These are phyloP conservation scores for Trichophyton schoenleinii DNA, from an alignment of 2,329 filamentous ascomycete genomes.

Conservation along the genomic window DNA sequence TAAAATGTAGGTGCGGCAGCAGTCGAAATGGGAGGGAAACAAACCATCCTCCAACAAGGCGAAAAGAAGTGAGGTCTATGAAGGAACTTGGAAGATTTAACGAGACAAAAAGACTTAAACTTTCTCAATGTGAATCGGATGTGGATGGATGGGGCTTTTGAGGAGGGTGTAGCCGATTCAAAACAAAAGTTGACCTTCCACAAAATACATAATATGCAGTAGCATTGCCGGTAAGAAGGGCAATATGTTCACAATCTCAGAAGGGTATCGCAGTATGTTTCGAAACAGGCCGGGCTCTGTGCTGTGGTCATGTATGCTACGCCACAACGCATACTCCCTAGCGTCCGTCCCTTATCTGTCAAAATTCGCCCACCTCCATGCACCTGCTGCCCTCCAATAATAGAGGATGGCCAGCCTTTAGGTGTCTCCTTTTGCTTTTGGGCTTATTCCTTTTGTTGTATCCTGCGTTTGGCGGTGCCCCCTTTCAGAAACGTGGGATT, in stretches of 20 bases:
- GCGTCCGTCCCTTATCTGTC: not conserved
- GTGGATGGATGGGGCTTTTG: not conserved
- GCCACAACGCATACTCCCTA: not conserved
- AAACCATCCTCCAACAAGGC: not conserved
- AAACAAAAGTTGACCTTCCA: not conserved
- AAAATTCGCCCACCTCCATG: not conserved
- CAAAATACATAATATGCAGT: not conserved
- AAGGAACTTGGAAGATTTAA: not conserved
- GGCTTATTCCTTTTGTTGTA: not conserved
- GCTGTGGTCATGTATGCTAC: not conserved
- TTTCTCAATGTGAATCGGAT: not conserved
- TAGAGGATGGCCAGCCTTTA: not conserved
- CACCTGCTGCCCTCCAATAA: not conserved
- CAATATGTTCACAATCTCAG: not conserved
- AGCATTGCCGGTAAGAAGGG: not conserved
- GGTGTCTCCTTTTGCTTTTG: not conserved
- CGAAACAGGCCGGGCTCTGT: not conserved
- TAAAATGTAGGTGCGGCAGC: not conserved
- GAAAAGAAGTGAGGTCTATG: not conserved
- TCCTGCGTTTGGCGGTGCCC: not conserved
- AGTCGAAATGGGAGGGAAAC: not conserved
- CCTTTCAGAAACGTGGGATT: not conserved
- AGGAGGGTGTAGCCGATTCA: not conserved
- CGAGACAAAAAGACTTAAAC: not conserved
- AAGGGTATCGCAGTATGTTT: not conserved